Evolutionary conservation across 371 early-diverging fungal genomes (phyloP).

Genomic region (Saksenaea vasiformis): DNA sequence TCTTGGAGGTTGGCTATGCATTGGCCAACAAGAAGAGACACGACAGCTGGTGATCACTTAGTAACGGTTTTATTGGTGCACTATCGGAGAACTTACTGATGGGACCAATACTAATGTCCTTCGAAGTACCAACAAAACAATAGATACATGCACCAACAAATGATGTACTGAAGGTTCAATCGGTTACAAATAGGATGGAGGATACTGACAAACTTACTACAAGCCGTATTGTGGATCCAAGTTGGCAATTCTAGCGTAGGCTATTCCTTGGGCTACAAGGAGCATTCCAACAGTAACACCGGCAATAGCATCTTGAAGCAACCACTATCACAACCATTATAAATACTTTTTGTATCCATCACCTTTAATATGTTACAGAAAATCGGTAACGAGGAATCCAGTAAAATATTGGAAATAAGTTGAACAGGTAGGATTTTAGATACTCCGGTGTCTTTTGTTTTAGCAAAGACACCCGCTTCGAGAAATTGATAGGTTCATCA

Average conservation of each 20-base stretch:
- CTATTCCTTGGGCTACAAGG: slow-evolving; percentile 84
- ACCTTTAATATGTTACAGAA: neutral
- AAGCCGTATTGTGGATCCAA: slow-evolving; percentile 55
- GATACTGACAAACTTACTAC: slow-evolving; percentile 16
- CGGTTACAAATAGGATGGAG: neutral
- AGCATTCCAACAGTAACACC: slow-evolving; percentile 87
- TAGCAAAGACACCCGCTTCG: neutral
- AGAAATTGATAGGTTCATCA: slow-evolving; percentile 2
- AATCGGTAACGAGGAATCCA: slow-evolving; percentile 15
- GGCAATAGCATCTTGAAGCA: slow-evolving; percentile 80
- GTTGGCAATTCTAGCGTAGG: slow-evolving; percentile 81
- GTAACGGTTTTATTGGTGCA: neutral
- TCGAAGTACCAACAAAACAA: slow-evolving; percentile 73
- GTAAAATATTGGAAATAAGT: slow-evolving; percentile 10
- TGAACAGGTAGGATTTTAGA: neutral
- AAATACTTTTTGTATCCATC: neutral
- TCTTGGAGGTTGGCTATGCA: slow-evolving; percentile 46
- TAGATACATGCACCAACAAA: slow-evolving; percentile 74
- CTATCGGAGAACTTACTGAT: slow-evolving; percentile 20
- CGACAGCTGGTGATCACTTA: slow-evolving; percentile 51
- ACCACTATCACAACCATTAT: slow-evolving; percentile 52
- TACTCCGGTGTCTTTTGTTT: neutral
- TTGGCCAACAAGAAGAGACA: slow-evolving; percentile 71
- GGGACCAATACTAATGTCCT: slow-evolving; percentile 77
- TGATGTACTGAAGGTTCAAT: slow-evolving; percentile 32